Evolutionary conservation across 768 basidiomycete species (phyloP).

Genomic region (Leccinum sublutescens): DNA sequence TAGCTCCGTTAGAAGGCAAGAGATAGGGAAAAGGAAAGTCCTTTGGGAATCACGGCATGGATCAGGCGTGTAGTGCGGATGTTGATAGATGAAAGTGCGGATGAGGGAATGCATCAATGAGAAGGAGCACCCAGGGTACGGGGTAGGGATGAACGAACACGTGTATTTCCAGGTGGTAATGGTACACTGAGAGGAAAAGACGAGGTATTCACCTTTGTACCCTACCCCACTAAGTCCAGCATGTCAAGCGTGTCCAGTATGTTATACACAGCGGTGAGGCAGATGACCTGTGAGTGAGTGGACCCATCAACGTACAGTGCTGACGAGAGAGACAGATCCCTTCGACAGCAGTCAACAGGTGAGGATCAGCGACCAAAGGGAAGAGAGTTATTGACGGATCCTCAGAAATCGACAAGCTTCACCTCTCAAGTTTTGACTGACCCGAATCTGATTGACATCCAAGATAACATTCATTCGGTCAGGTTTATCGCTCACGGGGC

Average conservation of each 20-base stretch:
- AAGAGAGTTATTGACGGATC: neutral
- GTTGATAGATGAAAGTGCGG: neutral
- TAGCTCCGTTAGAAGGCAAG: neutral
- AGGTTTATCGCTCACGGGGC: neutral
- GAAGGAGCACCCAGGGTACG: neutral
- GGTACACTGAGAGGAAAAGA: neutral
- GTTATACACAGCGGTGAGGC: neutral
- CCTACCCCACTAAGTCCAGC: neutral
- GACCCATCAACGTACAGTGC: no score
- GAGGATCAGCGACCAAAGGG: neutral
- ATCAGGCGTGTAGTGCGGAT: neutral
- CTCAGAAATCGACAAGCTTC: neutral
- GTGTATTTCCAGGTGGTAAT: neutral
- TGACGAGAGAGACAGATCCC: neutral
- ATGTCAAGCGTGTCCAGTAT: neutral
- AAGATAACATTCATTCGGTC: neutral
- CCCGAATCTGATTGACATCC: neutral
- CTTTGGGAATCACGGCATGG: neutral
- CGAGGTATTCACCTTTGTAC: neutral
- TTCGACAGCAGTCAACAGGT: neutral
- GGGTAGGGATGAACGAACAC: neutral
- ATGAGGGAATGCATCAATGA: neutral
- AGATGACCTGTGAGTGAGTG: neutral
- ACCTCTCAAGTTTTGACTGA: neutral
- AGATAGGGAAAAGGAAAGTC: neutral